Percentiles rank a stretch among this genome's conserved stretches.
phyloP scores from a whole-genome alignment of 169 alveolate genomes.

The Toxoplasma gondii region DNA sequence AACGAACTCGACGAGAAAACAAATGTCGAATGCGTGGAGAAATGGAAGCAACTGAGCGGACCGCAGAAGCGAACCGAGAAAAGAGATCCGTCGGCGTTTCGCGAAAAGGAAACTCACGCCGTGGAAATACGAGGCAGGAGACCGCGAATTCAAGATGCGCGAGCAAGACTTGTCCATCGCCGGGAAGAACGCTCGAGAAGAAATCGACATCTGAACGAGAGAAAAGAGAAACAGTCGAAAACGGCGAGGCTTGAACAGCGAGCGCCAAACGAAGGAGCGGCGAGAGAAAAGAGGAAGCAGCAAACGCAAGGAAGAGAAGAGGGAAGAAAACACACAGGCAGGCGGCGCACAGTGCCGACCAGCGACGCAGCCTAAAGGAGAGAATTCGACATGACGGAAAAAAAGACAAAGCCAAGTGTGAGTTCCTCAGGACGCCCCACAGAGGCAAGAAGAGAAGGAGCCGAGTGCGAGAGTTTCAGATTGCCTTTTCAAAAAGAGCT shows the following conservation, averaged over 20 bases:
- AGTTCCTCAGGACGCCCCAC: neutral
- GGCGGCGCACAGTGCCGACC: no score
- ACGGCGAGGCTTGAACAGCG: neutral
- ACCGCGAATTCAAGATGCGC: conserved; percentile 51
- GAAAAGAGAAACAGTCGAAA: neutral
- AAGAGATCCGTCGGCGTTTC: neutral
- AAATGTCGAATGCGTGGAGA: no score
- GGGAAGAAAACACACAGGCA: no score
- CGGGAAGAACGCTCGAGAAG: conserved; percentile 65
- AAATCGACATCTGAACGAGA: conserved; percentile 62
- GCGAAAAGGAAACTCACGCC: conserved; percentile 46
- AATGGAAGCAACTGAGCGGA: no score
- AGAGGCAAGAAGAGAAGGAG: neutral
- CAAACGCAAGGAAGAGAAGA: neutral
- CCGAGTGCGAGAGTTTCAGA: no score
- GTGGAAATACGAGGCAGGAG: conserved; percentile 68
- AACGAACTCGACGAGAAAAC: no score
- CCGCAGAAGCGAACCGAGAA: neutral
- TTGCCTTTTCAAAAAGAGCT: no score
- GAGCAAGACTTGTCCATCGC: conserved; percentile 65
- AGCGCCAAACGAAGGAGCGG: neutral
- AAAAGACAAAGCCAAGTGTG: neutral
- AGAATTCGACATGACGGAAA: no score
- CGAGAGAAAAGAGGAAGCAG: neutral
- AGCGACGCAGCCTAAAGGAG: no score